These are phyloP conservation scores for California macrophylla DNA, from an alignment of 441 rosid species.

Conservation along the genomic window DNA sequence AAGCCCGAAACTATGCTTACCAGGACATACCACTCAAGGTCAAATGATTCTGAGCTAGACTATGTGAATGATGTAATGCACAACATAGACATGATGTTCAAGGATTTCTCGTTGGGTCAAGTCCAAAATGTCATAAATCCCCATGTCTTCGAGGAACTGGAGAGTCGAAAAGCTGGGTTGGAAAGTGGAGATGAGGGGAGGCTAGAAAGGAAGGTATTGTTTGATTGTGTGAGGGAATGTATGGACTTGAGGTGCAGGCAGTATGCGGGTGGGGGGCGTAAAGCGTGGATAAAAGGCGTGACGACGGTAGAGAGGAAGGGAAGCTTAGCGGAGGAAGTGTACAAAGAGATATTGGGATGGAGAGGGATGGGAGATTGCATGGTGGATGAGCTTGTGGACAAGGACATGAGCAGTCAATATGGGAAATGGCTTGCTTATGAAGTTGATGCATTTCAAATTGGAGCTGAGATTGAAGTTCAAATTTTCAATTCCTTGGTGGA, in stretches of 20 bases:
- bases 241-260: conserved; percentile 47
- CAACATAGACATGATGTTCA: conserved; percentile 52
- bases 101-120: conserved; percentile 46
- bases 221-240: conserved; percentile 64
- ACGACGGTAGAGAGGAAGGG: conserved; percentile 40
- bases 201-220: conserved; percentile 43
- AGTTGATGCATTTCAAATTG: conserved; percentile 47
- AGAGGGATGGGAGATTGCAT: conserved; percentile 61
- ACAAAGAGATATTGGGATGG: conserved; percentile 56
- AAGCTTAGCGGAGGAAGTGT: conserved; percentile 57
- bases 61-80: conserved; percentile 54
- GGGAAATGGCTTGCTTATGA: conserved; percentile 83
- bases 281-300: conserved; percentile 41
- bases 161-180: conserved; percentile 29
- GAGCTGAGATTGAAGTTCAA: conserved; percentile 48
- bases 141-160: conserved; percentile 56
- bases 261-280: conserved; percentile 44
- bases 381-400: conserved; percentile 87
- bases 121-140: conserved; percentile 39
- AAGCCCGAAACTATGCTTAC: not conserved
- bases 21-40: conserved; percentile 10
- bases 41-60: conserved; percentile 47
- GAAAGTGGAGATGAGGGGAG: conserved; percentile 26
- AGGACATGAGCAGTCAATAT: conserved; percentile 68
- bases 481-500: conserved; percentile 49